These are phyloP conservation scores for Mortierella antarctica DNA, from an alignment of 192 early-diverging fungal species.

Conservation along the genomic window DNA sequence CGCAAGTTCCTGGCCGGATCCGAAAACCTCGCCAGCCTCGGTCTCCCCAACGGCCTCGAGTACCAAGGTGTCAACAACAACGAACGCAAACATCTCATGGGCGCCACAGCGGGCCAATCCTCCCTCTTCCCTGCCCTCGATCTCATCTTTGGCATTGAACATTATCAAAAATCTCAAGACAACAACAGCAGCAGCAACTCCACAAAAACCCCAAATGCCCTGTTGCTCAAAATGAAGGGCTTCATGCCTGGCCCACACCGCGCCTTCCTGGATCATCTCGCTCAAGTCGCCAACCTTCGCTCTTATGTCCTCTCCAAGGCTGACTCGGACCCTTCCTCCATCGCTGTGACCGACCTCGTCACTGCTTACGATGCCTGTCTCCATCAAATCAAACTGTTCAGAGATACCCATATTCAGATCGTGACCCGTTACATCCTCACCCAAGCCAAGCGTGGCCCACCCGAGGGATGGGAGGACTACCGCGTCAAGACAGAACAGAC, in stretches of 20 bases:
- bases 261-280: constrained; percentile 80
- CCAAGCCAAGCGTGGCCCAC: constrained; percentile 72
- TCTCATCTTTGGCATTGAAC: constrained; percentile 86
- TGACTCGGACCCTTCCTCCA: background rate
- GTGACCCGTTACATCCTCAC: constrained; percentile 92
- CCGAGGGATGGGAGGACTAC: constrained; percentile 45
- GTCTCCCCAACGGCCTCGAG: constrained; percentile 77
- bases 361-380: constrained; percentile 83
- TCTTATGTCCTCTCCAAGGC: constrained; percentile 63
- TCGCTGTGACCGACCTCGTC: constrained; percentile 17
- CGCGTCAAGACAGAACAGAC: constrained; percentile 15
- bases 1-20: constrained; percentile 90
- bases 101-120: constrained; percentile 92
- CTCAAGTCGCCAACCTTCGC: constrained; percentile 69
- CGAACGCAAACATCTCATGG: constrained; percentile 78
- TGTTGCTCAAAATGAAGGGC: constrained; percentile 81
- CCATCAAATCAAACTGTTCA: constrained; percentile 83
- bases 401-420: constrained; percentile 91
- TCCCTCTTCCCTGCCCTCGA: constrained; percentile 90
- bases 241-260: constrained; percentile 92
- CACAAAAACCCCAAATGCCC: constrained; percentile 66
- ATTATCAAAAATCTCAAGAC: constrained; percentile 69
- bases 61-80: constrained; percentile 87
- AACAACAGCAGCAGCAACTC: background rate
- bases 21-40: constrained; percentile 80